Conservation (phyloP, 768 basidiomycete genomes). For the Boletus patriciae region DNA sequence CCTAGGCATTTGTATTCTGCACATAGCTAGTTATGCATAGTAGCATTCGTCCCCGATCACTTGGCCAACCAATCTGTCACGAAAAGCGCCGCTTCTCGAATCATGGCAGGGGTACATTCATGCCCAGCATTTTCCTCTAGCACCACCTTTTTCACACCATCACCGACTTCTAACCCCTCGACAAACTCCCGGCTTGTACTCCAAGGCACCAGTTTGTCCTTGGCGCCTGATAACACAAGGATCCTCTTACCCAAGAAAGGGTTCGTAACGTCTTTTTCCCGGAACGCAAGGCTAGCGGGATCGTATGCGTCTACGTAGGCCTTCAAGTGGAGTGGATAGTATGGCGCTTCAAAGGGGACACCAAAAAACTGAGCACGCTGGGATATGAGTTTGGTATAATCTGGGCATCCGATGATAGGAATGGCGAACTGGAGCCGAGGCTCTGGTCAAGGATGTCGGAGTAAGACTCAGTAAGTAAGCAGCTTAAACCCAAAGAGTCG, state of each 20-base stretch:
- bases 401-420: conserved; percentile 69
- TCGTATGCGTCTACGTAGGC: conserved; percentile 47
- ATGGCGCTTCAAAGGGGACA: conserved; percentile 48
- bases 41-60: conserved; percentile 3
- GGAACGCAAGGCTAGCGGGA: conserved; percentile 45
- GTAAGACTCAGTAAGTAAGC: neutral
- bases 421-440: conserved; percentile 46
- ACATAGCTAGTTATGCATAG: neutral
- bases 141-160: conserved; percentile 56
- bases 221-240: conserved; percentile 65
- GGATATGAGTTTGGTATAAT: conserved; percentile 57
- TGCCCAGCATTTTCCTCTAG: conserved; percentile 62
- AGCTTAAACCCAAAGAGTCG: neutral
- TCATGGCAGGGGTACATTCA: conserved; percentile 60
- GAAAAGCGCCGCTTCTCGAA: conserved; percentile 41
- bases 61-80: conserved; percentile 26
- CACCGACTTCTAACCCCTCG: conserved; percentile 51
- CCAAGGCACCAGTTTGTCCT: conserved; percentile 70
- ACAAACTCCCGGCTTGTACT: conserved; percentile 56
- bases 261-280: conserved; percentile 41
- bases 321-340: conserved; percentile 56
- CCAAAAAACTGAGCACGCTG: conserved; percentile 50
- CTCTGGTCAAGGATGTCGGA: conserved; percentile 34
- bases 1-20: conserved; percentile 6
- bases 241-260: conserved; percentile 73